Base-by-base conservation (phyloP, 306 rosid genomes). In the Prunus dulcis region DNA sequence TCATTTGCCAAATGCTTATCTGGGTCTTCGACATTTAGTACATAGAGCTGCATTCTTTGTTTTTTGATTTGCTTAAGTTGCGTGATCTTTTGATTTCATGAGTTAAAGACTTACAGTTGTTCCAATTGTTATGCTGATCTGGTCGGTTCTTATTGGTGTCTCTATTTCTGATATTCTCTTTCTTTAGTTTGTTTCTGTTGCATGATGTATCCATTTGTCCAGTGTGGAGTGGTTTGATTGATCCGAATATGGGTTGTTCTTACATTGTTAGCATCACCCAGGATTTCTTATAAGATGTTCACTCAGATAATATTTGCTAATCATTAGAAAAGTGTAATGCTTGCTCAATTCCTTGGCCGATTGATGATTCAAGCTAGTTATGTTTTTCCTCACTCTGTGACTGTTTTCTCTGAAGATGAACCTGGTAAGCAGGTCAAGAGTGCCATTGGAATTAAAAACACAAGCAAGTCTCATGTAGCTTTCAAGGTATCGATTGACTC, bases 401-500 rank as follows among this genome's bases (percentile, higher is more conserved):
- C 55, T 61, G 67, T 69, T 75, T 72, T 68, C 15, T 70, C 45
- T 86, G 85, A 80, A 93, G 98, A 89, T 86, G 98, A 93, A 84
- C 93, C 98, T 34, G 98, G 96, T 25, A 93, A 93, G 85, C 98
- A 93, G 86, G 98, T 89, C 67, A 89, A 79, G 82, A 90, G 96
- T 56, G 96, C 98, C 28, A 79, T 93, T 80, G 82, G 91, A 80
- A 93, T 93, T 66, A 90, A 89, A 82, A 93, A 93, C 88, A 87
- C 85, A 47, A 62, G 90, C 91, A 93, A 89, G 86, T 87, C 84
- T 79, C 90, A 76, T 78, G 89, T 93, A 71, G 98, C 98, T 78
- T 93, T 93, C 91, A 93, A 93, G 91, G 98, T 91, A 82, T 55
- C 84, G 75, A 82, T 19, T 75, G 38, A 8, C 25, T 55, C 46